Percentiles rank a stretch among this genome's conserved stretches.
phyloP scores from a whole-genome alignment of 495 filamentous ascomycete species.

The Aspergillus kassunensis region DNA sequence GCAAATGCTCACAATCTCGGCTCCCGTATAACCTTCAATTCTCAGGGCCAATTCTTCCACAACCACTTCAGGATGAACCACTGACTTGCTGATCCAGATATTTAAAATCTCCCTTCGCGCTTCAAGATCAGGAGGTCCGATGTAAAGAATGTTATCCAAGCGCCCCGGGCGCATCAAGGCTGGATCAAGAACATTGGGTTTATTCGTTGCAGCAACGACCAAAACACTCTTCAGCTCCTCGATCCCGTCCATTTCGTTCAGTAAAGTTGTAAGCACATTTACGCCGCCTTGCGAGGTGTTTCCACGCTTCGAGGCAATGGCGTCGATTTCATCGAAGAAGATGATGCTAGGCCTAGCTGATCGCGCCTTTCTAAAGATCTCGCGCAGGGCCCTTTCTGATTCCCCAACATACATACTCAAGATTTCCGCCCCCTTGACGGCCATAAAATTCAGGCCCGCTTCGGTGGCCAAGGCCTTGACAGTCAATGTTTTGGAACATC shows the following conservation, averaged over 20 bases:
- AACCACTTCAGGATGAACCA: slow-evolving; percentile 62
- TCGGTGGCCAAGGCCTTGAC: slow-evolving; percentile 92
- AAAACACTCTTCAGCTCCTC: slow-evolving; percentile 78
- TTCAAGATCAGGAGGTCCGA: slow-evolving; percentile 73
- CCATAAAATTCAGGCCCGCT: slow-evolving; percentile 88
- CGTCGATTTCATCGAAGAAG: slow-evolving; percentile 98
- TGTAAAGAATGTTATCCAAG: slow-evolving; percentile 86
- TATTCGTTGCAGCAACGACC: slow-evolving; percentile 92
- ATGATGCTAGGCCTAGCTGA: slow-evolving; percentile 88
- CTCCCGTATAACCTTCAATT: slow-evolving; percentile 82
- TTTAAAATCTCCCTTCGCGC: slow-evolving; percentile 74
- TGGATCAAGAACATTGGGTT: slow-evolving; percentile 78
- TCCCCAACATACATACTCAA: slow-evolving; percentile 98
- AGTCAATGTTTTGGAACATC: slow-evolving; percentile 92
- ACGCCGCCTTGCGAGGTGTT: slow-evolving; percentile 51
- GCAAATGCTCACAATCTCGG: slow-evolving; percentile 83
- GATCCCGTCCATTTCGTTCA: slow-evolving; percentile 97
- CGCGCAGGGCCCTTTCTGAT: slow-evolving; percentile 82
- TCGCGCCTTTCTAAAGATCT: slow-evolving; percentile 83
- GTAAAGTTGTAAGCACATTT: slow-evolving; percentile 83
- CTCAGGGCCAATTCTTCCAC: slow-evolving; percentile 59
- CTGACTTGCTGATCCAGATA: slow-evolving; percentile 58
- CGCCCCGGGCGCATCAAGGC: slow-evolving; percentile 85
- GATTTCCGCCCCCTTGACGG: slow-evolving; percentile 93
- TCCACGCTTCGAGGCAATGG: slow-evolving; percentile 73